Evolutionary conservation across 2,329 filamentous ascomycete species (phyloP), one percentile per base, ranked within the genome.

Genomic region (Emmonsiellopsis sp.): DNA sequence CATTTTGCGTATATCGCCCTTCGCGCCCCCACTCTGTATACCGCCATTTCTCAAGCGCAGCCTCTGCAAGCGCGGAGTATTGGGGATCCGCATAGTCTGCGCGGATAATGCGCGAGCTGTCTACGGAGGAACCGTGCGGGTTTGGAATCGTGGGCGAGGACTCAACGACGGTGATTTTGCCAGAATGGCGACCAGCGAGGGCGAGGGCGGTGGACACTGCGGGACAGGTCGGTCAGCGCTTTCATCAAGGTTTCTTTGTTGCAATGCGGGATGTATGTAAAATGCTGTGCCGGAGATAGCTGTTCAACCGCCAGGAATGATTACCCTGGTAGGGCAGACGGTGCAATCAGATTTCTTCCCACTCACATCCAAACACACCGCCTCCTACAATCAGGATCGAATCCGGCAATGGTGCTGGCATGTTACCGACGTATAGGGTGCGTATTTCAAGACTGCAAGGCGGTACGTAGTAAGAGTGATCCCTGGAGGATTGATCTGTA

Each of bases 1-100:
- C 73, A 36, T 69, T 73, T 56, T 74, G 68, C 11, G 67, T 69
- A 57, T 74, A 75, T 37, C 72, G 65, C 8, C 69, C 73, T 17
- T 74, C 65, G 2, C 60, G 60, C 21, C 73, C 73, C 71, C 72
- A 75, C 56, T 65, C 66, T 10, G 69, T 71, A 46, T 68, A 66
- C 78, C 80, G 61, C 77, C 77, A 61, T 85, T 81, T 87, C 83
- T 76, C 69, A 63, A 88, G 86, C 1, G 90, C 89, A 37, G 81
- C 74, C 14, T 81, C 77, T 17, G 85, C 89, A 45, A 97, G 81
- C 13, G 76, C 73, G 5, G 88, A 81, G 70, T 97, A 97, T 21
- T 84, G 80, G 0, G 81, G 73, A 64, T 92, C 84, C 5, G 87
- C 84, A 65, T 97, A 97, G 75, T 97, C 92, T 39, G 84, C 77